phyloP scores from a whole-genome alignment of 495 filamentous ascomycete genomes.

The Aspergillus funiculosus region DNA sequence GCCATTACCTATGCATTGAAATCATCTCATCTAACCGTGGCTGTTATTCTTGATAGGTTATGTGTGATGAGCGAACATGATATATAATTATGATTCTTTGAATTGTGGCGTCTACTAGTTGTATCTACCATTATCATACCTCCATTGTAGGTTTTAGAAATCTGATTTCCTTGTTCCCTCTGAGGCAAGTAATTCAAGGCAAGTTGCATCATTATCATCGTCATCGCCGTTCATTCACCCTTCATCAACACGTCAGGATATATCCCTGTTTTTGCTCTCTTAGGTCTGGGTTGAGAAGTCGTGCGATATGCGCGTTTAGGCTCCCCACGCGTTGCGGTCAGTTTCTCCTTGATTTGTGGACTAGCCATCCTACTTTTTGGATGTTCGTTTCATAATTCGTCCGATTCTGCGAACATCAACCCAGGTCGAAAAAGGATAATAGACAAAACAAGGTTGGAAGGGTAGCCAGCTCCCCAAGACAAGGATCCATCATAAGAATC shows the following conservation, averaged over 20 bases:
- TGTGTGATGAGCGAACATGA: constrained; percentile 40
- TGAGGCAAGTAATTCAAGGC: constrained; percentile 8
- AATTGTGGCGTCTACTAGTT: constrained; percentile 24
- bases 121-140: constrained; percentile 15
- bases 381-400: no score
- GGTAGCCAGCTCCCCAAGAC: no score
- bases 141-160: constrained; percentile 13
- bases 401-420: no score
- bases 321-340: neutral
- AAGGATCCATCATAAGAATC: no score
- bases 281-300: no score
- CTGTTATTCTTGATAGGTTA: constrained; percentile 11
- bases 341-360: no score
- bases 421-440: no score
- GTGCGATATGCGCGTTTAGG: no score
- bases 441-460: no score
- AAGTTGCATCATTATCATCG: neutral
- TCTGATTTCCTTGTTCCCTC: neutral
- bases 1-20: constrained; percentile 4
- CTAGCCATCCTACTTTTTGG: no score
- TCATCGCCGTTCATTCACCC: neutral
- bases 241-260: neutral
- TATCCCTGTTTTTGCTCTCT: neutral
- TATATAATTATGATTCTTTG: constrained; percentile 26
- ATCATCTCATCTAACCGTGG: neutral